phyloP scores from a whole-genome alignment of 2,329 filamentous ascomycete genomes.

The Microdochium trichocladiopsis region DNA sequence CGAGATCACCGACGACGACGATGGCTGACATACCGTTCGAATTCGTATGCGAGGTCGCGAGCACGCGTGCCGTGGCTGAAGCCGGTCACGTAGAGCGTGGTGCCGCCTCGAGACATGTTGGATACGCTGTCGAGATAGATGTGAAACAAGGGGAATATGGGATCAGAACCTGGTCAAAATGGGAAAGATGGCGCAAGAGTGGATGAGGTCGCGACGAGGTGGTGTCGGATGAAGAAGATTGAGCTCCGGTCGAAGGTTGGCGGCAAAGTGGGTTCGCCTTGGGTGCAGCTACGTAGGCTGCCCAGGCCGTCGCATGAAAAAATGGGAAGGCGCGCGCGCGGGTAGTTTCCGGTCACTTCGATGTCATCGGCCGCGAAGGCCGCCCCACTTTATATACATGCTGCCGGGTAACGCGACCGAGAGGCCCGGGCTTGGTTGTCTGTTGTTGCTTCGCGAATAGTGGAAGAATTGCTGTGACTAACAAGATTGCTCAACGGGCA shows the following conservation, averaged over 20 bases:
- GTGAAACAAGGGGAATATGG: background rate
- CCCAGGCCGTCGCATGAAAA: background rate
- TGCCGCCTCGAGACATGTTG: conserved; percentile 82
- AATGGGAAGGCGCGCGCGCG: background rate
- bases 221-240: background rate
- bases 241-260: background rate
- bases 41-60: conserved; percentile 99
- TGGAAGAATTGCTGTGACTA: no score
- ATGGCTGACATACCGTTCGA: conserved; percentile 94
- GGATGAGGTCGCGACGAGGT: background rate
- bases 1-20: conserved; percentile 40
- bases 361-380: background rate
- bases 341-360: background rate
- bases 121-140: conserved; percentile 2
- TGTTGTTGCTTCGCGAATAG: background rate
- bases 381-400: background rate
- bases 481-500: no score
- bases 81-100: conserved; percentile 96
- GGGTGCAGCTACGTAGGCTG: background rate
- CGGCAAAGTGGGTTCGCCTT: background rate
- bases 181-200: background rate
- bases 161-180: background rate
- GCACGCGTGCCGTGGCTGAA: conserved; percentile 98
- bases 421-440: background rate
- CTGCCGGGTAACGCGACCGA: background rate